Percentiles rank a stretch among this genome's conserved stretches.
phyloP scores from a whole-genome alignment of 768 basidiomycete genomes.

The Leucocoprinus leucothites region DNA sequence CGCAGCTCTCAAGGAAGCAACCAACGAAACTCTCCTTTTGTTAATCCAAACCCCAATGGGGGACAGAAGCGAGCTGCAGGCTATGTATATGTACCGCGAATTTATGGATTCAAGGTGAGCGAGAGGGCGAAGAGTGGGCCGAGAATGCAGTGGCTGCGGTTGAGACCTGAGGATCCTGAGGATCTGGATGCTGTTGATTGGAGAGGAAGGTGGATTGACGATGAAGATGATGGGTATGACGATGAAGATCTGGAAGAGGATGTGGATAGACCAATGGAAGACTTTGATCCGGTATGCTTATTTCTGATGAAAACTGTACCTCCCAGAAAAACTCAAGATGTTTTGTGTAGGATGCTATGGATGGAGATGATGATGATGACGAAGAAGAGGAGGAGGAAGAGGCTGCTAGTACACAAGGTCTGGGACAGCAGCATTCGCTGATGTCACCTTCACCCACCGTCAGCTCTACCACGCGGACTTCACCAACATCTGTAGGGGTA shows the following conservation, averaged over 20 bases:
- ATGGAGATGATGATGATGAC: constrained; percentile 53
- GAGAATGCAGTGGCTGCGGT: constrained; percentile 93
- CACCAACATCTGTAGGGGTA: constrained; percentile 46
- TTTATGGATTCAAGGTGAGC: constrained; percentile 97
- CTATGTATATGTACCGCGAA: constrained; percentile 84
- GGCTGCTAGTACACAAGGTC: constrained; percentile 34
- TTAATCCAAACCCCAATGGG: constrained; percentile 86
- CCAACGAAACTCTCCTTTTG: constrained; percentile 56
- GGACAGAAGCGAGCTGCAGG: constrained; percentile 88
- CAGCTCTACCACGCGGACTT: constrained; percentile 43
- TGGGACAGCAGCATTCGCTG: constrained; percentile 31
- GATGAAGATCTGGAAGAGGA: constrained; percentile 68
- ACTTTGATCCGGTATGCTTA: constrained; percentile 73
- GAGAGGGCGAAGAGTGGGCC: constrained; percentile 94
- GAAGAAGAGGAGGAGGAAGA: constrained; percentile 64
- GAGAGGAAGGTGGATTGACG: constrained; percentile 84
- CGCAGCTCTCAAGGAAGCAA: constrained; percentile 47
- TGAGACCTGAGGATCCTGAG: constrained; percentile 75
- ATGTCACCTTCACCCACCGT: constrained; percentile 38
- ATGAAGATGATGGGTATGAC: constrained; percentile 55
- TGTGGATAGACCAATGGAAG: constrained; percentile 78
- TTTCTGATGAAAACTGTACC: background rate
- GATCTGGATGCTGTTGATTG: constrained; percentile 89
- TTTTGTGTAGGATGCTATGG: constrained; percentile 44
- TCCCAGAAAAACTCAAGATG: background rate